Evolutionary conservation across 768 basidiomycete species (phyloP).

Genomic region (Pholiota microspora): DNA sequence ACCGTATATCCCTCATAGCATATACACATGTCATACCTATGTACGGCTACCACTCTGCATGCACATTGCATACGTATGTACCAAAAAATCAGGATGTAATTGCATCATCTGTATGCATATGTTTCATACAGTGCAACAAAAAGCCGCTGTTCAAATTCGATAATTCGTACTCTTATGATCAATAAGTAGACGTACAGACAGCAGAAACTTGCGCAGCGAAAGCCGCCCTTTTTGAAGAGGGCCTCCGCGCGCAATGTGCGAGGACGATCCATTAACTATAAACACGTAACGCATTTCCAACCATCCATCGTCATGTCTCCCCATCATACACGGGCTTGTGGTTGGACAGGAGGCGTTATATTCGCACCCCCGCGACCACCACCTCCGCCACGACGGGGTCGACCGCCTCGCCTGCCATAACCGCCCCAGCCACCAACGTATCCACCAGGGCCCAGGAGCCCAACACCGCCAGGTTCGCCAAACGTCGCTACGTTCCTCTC

Average conservation of each 20-base stretch:
- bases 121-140: too few relatives aligned
- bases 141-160: background rate
- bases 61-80: too few relatives aligned
- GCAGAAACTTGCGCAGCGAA: background rate
- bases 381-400: conserved; percentile 33
- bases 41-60: too few relatives aligned
- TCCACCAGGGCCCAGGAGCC: conserved; percentile 73
- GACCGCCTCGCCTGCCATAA: conserved; percentile 49
- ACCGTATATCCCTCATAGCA: too few relatives aligned
- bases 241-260: too few relatives aligned
- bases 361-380: conserved; percentile 18
- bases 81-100: too few relatives aligned
- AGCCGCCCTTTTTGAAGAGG: background rate
- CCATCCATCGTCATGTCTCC: background rate
- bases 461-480: conserved; percentile 80
- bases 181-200: background rate
- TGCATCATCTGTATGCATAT: too few relatives aligned
- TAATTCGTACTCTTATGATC: background rate
- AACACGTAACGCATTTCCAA: background rate
- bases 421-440: conserved; percentile 82
- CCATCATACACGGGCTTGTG: conserved; percentile 17
- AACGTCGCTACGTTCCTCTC: conserved; percentile 86
- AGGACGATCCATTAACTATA: too few relatives aligned
- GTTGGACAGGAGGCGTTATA: conserved; percentile 9
- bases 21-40: too few relatives aligned